These are phyloP conservation scores for Microsporum canis DNA, from an alignment of 2,329 filamentous ascomycete genomes.

Conservation along the genomic window DNA sequence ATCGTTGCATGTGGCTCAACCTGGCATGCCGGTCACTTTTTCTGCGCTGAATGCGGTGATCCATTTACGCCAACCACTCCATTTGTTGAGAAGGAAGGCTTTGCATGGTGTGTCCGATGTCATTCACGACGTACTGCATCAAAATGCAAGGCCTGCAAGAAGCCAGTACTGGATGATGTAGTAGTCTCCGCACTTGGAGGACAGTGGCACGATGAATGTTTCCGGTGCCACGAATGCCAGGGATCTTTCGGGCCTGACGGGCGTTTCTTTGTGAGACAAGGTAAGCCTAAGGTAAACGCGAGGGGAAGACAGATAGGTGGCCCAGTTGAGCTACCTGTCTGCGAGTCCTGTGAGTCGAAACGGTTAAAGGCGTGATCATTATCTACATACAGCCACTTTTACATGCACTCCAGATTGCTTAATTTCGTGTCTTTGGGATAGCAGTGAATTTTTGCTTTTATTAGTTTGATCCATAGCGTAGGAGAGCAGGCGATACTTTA, in stretches of 20 bases:
- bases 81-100: conserved; percentile 95
- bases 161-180: conserved; percentile 76
- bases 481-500: not conserved
- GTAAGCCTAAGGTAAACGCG: conserved; percentile 35
- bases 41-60: conserved; percentile 96
- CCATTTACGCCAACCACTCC: conserved; percentile 54
- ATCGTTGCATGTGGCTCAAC: conserved; percentile 87
- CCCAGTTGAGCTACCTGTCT: conserved; percentile 47
- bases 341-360: conserved; percentile 51
- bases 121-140: conserved; percentile 84
- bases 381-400: not conserved
- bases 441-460: not conserved
- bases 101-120: conserved; percentile 90
- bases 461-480: not conserved
- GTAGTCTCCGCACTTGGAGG: conserved; percentile 79
- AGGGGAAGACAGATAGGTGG: conserved; percentile 38
- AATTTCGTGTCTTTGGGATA: not conserved
- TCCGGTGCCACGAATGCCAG: conserved; percentile 62
- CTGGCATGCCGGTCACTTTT: conserved; percentile 97
- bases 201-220: conserved; percentile 91
- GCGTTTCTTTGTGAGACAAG: conserved; percentile 50
- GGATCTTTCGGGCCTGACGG: conserved; percentile 49
- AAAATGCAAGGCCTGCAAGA: conserved; percentile 76
- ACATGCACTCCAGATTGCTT: not conserved
- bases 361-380: conserved; percentile 45